phyloP scores from a whole-genome alignment of 2,329 filamentous ascomycete genomes.

The Pyricularia sp. region DNA sequence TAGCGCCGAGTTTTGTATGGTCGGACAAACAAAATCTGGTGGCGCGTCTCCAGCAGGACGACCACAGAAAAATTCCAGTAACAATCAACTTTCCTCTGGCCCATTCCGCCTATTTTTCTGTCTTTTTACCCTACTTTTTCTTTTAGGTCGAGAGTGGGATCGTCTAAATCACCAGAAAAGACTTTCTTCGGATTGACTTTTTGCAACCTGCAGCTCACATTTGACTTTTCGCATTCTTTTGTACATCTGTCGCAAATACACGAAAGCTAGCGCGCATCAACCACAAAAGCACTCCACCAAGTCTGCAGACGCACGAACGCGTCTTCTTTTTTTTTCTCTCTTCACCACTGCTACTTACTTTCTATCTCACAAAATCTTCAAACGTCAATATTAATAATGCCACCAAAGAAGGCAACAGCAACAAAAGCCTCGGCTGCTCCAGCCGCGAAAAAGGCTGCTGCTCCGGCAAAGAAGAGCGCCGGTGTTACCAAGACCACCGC shows the following conservation, averaged over 20 bases:
- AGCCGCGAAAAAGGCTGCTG: slow-evolving; percentile 14
- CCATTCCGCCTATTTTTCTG: not conserved
- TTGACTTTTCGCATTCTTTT: not conserved
- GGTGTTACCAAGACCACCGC: slow-evolving; percentile 22
- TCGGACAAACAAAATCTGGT: not conserved
- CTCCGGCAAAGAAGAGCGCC: slow-evolving; percentile 17
- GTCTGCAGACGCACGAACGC: not conserved
- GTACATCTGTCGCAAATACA: not conserved
- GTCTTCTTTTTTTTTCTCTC: not conserved
- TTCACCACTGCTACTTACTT: not conserved
- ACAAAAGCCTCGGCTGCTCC: not conserved
- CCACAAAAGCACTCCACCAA: not conserved
- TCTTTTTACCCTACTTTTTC: not conserved
- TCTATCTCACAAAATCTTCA: not conserved
- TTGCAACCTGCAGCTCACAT: not conserved
- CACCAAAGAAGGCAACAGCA: not conserved
- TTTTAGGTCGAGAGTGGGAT: not conserved
- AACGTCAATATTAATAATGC: not conserved
- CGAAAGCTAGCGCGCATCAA: not conserved
- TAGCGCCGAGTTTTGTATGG: not conserved
- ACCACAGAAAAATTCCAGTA: slow-evolving; percentile 2
- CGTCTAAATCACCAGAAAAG: not conserved
- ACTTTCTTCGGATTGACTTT: not conserved
- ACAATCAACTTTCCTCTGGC: not conserved
- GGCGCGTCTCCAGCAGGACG: not conserved